Conservation (phyloP, 2,329 filamentous ascomycete species). For the Trichoderma koningii region DNA sequence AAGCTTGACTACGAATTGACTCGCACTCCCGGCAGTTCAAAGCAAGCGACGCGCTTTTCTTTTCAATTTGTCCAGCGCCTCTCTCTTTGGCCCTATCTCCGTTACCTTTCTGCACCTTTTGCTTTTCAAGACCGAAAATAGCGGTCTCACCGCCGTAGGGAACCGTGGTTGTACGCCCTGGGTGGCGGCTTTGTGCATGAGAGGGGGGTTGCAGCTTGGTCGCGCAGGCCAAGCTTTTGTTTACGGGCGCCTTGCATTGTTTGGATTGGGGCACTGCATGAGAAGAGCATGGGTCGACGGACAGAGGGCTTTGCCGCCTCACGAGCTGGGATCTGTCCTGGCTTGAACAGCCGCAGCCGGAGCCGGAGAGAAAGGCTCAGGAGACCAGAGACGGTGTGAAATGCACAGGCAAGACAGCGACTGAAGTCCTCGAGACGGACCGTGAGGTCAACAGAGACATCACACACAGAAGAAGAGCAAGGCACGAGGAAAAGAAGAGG, state of each 20-base stretch:
- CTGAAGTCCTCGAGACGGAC: not conserved
- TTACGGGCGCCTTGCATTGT: constrained; percentile 5
- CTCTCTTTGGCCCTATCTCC: not conserved
- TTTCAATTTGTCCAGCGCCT: not conserved
- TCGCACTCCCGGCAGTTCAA: no score
- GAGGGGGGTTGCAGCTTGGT: not conserved
- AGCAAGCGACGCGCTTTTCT: no score
- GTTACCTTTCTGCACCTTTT: not conserved
- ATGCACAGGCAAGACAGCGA: not conserved
- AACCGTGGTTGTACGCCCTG: not conserved
- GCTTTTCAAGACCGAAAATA: not conserved
- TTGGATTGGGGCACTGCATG: not conserved
- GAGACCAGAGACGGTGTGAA: not conserved
- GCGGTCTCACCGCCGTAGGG: constrained; percentile 27
- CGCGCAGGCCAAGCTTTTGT: constrained; percentile 19
- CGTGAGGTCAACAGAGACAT: not conserved
- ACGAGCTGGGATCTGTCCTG: no score
- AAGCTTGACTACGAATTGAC: not conserved
- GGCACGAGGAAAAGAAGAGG: not conserved
- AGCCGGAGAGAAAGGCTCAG: not conserved
- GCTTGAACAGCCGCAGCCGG: no score
- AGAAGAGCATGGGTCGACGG: not conserved
- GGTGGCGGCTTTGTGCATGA: constrained; percentile 9
- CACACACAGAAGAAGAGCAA: not conserved
- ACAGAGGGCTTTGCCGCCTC: not conserved